Conservation (phyloP, 2,329 filamentous ascomycete genomes). For the Sporothrix schenckii region DNA sequence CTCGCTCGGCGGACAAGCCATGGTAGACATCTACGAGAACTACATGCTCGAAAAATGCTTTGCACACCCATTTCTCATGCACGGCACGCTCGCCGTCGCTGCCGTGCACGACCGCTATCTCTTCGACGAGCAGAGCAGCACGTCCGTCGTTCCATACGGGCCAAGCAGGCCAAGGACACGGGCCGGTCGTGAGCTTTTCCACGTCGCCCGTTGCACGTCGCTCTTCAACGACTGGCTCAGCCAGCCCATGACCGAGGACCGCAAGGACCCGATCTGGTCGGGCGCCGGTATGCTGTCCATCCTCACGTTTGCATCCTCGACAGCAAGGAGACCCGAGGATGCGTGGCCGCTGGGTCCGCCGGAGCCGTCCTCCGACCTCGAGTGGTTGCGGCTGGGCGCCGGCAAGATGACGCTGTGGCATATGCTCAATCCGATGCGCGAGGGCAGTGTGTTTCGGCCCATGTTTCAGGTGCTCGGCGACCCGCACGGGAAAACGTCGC, state of each 20-base stretch:
- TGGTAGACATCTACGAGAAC: slow-evolving; percentile 35
- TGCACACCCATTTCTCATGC: slow-evolving; percentile 50
- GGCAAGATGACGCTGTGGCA: slow-evolving; percentile 47
- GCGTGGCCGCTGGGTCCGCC: slow-evolving; percentile 44
- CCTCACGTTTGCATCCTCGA: slow-evolving; percentile 47
- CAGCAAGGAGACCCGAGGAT: slow-evolving; percentile 42
- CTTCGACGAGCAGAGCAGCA: slow-evolving; percentile 36
- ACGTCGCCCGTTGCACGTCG: slow-evolving; percentile 48
- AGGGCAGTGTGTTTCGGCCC: slow-evolving; percentile 44
- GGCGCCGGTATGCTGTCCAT: slow-evolving; percentile 50
- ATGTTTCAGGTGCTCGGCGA: slow-evolving; percentile 46
- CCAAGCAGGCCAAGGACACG: background rate
- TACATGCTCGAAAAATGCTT: slow-evolving; percentile 46
- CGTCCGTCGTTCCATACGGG: no score
- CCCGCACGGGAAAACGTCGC: slow-evolving; percentile 30
- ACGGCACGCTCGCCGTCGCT: slow-evolving; percentile 50
- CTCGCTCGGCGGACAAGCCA: background rate
- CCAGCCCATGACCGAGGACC: slow-evolving; percentile 42
- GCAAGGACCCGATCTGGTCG: slow-evolving; percentile 53
- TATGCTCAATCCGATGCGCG: slow-evolving; percentile 43
- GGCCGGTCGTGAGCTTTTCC: slow-evolving; percentile 48
- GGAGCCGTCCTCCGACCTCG: slow-evolving; percentile 38
- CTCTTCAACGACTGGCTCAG: slow-evolving; percentile 47
- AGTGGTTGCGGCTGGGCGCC: slow-evolving; percentile 44
- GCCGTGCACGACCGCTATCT: slow-evolving; percentile 47